Evolutionary conservation across 1,284 basidiomycete species (phyloP).

Genomic region (Agroathelia rolfsii): DNA sequence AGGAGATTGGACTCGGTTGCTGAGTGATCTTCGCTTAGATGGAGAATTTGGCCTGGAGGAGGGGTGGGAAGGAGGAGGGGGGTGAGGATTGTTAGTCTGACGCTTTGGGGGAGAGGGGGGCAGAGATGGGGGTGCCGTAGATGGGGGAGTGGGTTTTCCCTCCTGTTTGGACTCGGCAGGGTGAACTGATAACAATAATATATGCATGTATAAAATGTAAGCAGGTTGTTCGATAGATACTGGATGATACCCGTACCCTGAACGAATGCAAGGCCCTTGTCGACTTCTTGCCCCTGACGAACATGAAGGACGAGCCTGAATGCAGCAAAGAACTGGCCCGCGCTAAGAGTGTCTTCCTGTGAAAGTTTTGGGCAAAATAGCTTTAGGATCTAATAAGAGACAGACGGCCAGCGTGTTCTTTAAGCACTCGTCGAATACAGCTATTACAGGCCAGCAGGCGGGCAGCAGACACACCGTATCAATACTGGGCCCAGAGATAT

Average conservation of each 20-base stretch:
- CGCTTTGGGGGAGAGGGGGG: slow-evolving; percentile 17
- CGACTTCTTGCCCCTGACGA: slow-evolving; percentile 47
- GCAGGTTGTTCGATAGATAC: not conserved
- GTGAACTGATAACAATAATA: slow-evolving; percentile 9
- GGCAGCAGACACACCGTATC: slow-evolving; percentile 53
- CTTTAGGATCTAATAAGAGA: slow-evolving; percentile 44
- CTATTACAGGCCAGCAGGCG: slow-evolving; percentile 5
- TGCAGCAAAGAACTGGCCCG: slow-evolving; percentile 69
- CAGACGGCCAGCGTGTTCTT: too few species aligned
- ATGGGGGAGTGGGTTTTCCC: slow-evolving; percentile 8
- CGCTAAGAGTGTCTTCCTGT: slow-evolving; percentile 41
- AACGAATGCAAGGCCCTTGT: slow-evolving; percentile 54
- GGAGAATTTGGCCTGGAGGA: slow-evolving; percentile 15
- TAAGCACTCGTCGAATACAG: slow-evolving; percentile 3
- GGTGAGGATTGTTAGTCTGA: slow-evolving; percentile 12
- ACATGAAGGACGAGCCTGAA: slow-evolving; percentile 55
- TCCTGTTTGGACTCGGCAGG: slow-evolving; percentile 15
- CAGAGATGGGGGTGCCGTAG: slow-evolving; percentile 13
- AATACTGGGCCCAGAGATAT: slow-evolving; percentile 39
- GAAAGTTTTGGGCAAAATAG: slow-evolving; percentile 47
- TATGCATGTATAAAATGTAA: not conserved
- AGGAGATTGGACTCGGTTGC: slow-evolving; percentile 20
- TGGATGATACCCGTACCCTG: slow-evolving; percentile 39
- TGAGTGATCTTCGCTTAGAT: slow-evolving; percentile 23
- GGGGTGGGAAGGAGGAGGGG: slow-evolving; percentile 9